Percentiles rank a stretch among this genome's conserved stretches.
These are phyloP conservation scores for Didymella pomorum DNA, from an alignment of 2,329 filamentous ascomycete species.

Conservation along the genomic window DNA sequence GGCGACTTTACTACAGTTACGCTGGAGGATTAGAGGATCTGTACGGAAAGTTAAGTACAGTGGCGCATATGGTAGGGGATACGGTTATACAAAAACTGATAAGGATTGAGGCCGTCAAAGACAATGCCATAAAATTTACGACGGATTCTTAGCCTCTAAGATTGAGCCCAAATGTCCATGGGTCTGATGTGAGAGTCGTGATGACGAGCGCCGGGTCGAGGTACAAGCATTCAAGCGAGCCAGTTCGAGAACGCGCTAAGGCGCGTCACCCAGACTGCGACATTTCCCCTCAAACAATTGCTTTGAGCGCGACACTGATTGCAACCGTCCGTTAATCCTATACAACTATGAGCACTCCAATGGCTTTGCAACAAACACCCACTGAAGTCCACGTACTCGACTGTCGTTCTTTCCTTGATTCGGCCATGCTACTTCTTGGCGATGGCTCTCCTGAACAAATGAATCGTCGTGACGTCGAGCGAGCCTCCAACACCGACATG, in stretches of 20 bases:
- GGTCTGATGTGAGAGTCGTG: neutral
- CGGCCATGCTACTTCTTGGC: constrained; percentile 15
- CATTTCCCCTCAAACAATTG: constrained; percentile 5
- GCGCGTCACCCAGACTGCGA: constrained; percentile 12
- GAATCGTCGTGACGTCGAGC: constrained; percentile 1
- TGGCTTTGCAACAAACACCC: neutral
- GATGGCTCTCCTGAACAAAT: constrained; percentile 14
- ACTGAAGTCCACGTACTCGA: neutral
- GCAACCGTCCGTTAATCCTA: neutral
- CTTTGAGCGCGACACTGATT: neutral
- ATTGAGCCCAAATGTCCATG: neutral
- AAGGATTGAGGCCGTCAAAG: neutral
- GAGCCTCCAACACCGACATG: constrained; percentile 8
- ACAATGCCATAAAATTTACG: neutral
- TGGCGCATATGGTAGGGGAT: neutral
- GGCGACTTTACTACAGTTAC: constrained; percentile 11
- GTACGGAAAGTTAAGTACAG: neutral
- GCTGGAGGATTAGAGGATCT: neutral
- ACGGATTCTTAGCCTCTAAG: neutral
- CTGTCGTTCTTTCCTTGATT: constrained; percentile 14
- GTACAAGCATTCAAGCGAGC: constrained; percentile 19
- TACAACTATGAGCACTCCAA: neutral
- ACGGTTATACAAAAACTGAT: neutral
- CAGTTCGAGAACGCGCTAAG: constrained; percentile 16
- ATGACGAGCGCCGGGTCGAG: constrained; percentile 5